phyloP scores from a whole-genome alignment of 257 asterid genomes.

The Nicotiana otophora region DNA sequence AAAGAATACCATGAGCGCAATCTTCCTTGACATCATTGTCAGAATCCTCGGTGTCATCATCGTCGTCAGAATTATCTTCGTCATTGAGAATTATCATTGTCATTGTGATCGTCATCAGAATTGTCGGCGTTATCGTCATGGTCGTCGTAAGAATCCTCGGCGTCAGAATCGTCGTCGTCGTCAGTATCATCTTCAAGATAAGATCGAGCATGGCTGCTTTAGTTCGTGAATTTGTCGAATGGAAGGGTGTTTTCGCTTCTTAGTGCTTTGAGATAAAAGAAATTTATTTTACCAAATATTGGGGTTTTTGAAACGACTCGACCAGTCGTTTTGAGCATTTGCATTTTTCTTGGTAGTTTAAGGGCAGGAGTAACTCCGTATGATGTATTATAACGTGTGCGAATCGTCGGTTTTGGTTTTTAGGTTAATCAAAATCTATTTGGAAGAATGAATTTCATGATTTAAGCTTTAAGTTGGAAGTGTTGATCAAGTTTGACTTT shows the following conservation, averaged over 20 bases:
- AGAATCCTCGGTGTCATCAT: conserved; percentile 41
- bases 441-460: too few relatives aligned
- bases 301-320: background rate
- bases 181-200: conserved; percentile 48
- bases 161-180: conserved; percentile 12
- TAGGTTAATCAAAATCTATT: too few relatives aligned
- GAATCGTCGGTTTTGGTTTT: too few relatives aligned
- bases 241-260: background rate
- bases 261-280: conserved; percentile 3
- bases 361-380: too few relatives aligned
- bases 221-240: background rate
- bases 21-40: conserved; percentile 55
- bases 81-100: conserved; percentile 10
- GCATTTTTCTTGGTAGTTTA: too few relatives aligned
- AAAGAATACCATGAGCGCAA: conserved; percentile 37
- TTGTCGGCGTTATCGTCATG: conserved; percentile 55
- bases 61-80: conserved; percentile 59
- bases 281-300: background rate
- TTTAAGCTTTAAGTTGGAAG: too few relatives aligned
- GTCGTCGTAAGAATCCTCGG: conserved; percentile 1
- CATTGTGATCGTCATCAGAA: conserved; percentile 41
- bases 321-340: too few relatives aligned
- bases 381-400: too few relatives aligned
- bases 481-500: too few relatives aligned
- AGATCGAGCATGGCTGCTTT: conserved; percentile 52